These are phyloP conservation scores for Saccharomyces hybrid DNA, from an alignment of 1,139 yeast genomes.

Conservation along the genomic window DNA sequence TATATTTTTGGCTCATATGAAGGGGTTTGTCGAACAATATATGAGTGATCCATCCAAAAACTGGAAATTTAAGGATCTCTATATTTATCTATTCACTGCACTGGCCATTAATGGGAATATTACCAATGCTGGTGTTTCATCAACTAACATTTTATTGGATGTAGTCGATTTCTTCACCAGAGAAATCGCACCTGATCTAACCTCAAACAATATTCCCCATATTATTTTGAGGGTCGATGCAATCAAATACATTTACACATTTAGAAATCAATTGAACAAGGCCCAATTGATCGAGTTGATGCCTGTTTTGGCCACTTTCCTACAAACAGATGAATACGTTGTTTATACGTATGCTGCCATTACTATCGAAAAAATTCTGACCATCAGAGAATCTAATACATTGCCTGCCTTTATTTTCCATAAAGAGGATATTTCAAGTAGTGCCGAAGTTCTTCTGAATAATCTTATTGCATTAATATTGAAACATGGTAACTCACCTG, in stretches of 20 bases:
- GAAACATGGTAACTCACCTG: constrained; percentile 59
- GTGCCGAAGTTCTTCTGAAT: constrained; percentile 48
- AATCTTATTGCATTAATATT: constrained; percentile 63
- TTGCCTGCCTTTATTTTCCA: constrained; percentile 50
- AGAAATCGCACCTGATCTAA: constrained; percentile 75
- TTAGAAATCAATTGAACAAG: constrained; percentile 87
- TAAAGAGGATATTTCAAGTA: constrained; percentile 59
- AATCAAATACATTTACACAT: constrained; percentile 78
- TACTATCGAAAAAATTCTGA: constrained; percentile 79
- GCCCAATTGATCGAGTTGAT: constrained; percentile 71
- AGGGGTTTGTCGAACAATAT: constrained; percentile 52
- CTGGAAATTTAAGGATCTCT: constrained; percentile 86
- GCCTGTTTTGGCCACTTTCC: constrained; percentile 70
- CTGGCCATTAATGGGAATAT: constrained; percentile 86
- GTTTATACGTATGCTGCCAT: constrained; percentile 91
- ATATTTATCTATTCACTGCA: constrained; percentile 78
- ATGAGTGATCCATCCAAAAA: constrained; percentile 35
- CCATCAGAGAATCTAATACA: constrained; percentile 56
- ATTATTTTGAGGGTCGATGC: constrained; percentile 87
- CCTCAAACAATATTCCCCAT: constrained; percentile 40
- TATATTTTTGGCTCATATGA: constrained; percentile 70
- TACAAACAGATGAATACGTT: constrained; percentile 57
- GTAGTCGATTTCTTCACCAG: constrained; percentile 77
- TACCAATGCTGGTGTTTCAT: constrained; percentile 80
- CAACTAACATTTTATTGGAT: constrained; percentile 77